A percentile compares a stretch with the other conserved stretches of the same genome.
Evolutionary conservation across 495 filamentous ascomycete species (phyloP).

Genomic region (Penicillium herquei): DNA sequence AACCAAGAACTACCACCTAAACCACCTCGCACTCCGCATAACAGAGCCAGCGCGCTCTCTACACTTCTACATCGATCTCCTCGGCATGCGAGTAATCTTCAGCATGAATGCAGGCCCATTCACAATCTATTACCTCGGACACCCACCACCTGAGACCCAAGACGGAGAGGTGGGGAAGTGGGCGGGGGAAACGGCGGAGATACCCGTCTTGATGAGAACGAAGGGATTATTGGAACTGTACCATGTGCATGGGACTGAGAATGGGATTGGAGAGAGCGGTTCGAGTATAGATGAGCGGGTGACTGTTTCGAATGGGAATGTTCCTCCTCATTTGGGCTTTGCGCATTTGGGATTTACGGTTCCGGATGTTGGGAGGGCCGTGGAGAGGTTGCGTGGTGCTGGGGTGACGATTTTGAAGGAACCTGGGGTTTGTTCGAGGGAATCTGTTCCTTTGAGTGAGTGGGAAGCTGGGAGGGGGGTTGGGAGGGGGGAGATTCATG

Average conservation of each 20-base stretch:
- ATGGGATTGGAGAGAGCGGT: not conserved
- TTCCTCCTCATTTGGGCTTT: constrained; percentile 36
- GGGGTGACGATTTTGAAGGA: constrained; percentile 40
- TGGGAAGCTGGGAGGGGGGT: constrained; percentile 38
- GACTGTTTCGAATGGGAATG: constrained; percentile 28
- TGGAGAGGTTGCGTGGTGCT: constrained; percentile 28
- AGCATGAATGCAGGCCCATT: constrained; percentile 45
- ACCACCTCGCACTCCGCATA: constrained; percentile 46
- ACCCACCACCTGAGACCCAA: constrained; percentile 26
- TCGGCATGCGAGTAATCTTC: constrained; percentile 51
- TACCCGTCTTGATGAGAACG: constrained; percentile 27
- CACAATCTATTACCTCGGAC: constrained; percentile 45
- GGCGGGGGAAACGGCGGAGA: constrained; percentile 20
- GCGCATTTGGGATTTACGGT: constrained; percentile 43
- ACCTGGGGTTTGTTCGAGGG: constrained; percentile 27
- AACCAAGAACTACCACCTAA: constrained; percentile 43
- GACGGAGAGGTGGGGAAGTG: constrained; percentile 21
- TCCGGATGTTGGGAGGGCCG: constrained; percentile 29
- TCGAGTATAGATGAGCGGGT: not conserved
- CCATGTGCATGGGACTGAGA: constrained; percentile 36
- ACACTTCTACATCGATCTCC: constrained; percentile 45
- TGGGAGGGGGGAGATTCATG: constrained; percentile 34
- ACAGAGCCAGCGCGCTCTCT: constrained; percentile 36
- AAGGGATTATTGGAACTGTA: constrained; percentile 36
- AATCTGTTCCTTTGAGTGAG: constrained; percentile 31